A percentile compares a stretch with the other conserved stretches of the same genome.
phyloP scores from a whole-genome alignment of 202 grass and related monocot genomes.

The Digitaria exilis region DNA sequence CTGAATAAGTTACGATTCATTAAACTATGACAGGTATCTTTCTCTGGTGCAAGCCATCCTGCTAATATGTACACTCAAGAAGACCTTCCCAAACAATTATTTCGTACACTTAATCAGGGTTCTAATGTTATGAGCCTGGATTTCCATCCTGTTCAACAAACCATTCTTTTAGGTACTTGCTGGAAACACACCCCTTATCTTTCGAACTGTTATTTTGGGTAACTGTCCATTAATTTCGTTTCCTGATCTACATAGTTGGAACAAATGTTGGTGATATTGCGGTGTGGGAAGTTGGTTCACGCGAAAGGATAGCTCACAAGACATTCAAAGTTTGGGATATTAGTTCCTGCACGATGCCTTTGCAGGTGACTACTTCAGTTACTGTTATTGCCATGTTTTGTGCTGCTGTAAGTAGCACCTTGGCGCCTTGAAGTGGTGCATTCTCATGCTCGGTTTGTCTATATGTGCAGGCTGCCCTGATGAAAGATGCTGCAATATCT shows the following conservation, averaged over 20 bases:
- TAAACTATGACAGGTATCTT: constrained; percentile 65
- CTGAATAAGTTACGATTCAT: constrained; percentile 21
- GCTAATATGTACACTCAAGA: constrained; percentile 91
- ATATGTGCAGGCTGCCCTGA: constrained; percentile 71
- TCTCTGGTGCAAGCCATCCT: constrained; percentile 85
- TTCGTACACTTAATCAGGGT: constrained; percentile 86
- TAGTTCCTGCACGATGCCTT: constrained; percentile 69
- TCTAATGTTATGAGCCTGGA: constrained; percentile 97
- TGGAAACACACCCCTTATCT: constrained; percentile 4
- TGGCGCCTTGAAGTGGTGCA: constrained; percentile 1
- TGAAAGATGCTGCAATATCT: constrained; percentile 99
- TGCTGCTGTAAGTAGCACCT: constrained; percentile 34
- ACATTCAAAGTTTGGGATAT: constrained; percentile 97
- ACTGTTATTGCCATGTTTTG: constrained; percentile 6
- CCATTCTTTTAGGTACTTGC: constrained; percentile 82
- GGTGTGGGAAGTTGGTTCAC: constrained; percentile 97
- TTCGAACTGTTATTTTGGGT: constrained; percentile 25
- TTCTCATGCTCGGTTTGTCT: constrained; percentile 34
- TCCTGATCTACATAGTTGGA: constrained; percentile 64
- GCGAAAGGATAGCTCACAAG: constrained; percentile 92
- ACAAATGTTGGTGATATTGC: constrained; percentile 98
- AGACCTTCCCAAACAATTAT: constrained; percentile 81
- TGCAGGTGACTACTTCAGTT: constrained; percentile 63
- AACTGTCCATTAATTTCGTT: constrained; percentile 39
- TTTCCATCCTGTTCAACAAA: constrained; percentile 92